Conservation (phyloP, 345 rosid genomes). For the Acer saccharum region DNA sequence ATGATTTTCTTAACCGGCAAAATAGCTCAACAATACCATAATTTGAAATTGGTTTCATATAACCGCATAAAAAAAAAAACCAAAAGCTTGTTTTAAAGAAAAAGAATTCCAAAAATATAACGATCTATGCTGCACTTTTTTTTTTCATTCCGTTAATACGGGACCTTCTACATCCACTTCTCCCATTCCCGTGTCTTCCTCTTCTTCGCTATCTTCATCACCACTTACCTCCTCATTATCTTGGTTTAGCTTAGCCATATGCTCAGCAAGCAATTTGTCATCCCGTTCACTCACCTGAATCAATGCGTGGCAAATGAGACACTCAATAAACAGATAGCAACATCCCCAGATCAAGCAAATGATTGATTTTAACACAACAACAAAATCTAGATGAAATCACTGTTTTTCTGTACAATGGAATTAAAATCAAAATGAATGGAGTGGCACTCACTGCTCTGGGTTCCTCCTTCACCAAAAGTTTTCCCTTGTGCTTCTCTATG, state of each 20-base stretch:
- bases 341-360: conserved; percentile 10
- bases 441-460: conserved; percentile 85
- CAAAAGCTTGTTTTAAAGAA: background rate
- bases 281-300: conserved; percentile 97
- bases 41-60: conserved; percentile 7
- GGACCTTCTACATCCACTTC: conserved; percentile 70
- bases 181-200: conserved; percentile 95
- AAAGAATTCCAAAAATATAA: conserved; percentile 8
- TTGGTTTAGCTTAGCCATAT: conserved; percentile 80
- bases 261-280: conserved; percentile 91
- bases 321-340: conserved; percentile 1
- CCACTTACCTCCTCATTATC: conserved; percentile 93
- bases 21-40: conserved; percentile 12
- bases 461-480: conserved; percentile 78
- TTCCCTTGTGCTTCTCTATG: conserved; percentile 86
- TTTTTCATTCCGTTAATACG: conserved; percentile 60
- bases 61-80: conserved; percentile 6
- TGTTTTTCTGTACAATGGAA: background rate
- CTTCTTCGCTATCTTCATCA: conserved; percentile 95
- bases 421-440: background rate
- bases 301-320: conserved; percentile 18
- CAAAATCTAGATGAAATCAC: background rate
- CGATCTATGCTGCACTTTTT: conserved; percentile 8
- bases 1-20: conserved; percentile 15
- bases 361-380: background rate